Evolutionary conservation across 2,329 filamentous ascomycete species (phyloP).

Genomic region (Rhexocercosporidium sp.): DNA sequence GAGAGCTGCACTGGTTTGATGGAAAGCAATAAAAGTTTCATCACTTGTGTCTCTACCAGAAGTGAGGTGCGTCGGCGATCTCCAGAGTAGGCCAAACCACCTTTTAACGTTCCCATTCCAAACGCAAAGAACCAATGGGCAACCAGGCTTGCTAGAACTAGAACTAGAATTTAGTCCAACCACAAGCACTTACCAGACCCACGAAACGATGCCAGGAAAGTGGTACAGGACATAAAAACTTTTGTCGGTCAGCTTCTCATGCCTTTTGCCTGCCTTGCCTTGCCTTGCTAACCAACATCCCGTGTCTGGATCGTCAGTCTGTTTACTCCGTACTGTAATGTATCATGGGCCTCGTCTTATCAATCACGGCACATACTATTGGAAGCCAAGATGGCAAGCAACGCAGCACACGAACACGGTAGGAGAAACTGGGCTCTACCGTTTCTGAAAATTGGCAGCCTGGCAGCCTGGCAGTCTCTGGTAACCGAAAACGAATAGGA

Average conservation of each 20-base stretch:
- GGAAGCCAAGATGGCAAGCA: conserved; percentile 6
- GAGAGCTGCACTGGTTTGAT: conserved; percentile 14
- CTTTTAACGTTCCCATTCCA: background rate
- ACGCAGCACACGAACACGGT: background rate
- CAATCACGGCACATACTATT: conserved; percentile 15
- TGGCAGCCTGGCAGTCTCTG: background rate
- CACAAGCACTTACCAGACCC: conserved; percentile 25
- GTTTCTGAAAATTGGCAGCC: conserved; percentile 2
- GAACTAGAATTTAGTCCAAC: conserved; percentile 16
- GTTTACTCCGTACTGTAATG: too few relatives aligned
- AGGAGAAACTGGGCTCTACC: background rate
- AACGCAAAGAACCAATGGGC: background rate
- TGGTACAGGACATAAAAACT: conserved; percentile 14
- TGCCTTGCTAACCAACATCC: conserved; percentile 19
- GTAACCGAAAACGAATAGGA: background rate
- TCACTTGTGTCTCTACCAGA: conserved; percentile 15
- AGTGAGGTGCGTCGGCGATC: conserved; percentile 7
- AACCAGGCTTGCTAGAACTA: background rate
- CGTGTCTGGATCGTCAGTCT: conserved; percentile 25
- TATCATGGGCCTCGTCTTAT: conserved; percentile 20
- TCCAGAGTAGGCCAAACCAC: background rate
- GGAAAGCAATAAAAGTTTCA: conserved; percentile 22
- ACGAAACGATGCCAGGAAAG: conserved; percentile 28
- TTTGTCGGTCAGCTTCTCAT: conserved; percentile 9
- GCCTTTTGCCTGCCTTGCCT: conserved; percentile 21